Evolutionary conservation across 179 eudicot genomes (phyloP).

Genomic region (Actinidia arguta): DNA sequence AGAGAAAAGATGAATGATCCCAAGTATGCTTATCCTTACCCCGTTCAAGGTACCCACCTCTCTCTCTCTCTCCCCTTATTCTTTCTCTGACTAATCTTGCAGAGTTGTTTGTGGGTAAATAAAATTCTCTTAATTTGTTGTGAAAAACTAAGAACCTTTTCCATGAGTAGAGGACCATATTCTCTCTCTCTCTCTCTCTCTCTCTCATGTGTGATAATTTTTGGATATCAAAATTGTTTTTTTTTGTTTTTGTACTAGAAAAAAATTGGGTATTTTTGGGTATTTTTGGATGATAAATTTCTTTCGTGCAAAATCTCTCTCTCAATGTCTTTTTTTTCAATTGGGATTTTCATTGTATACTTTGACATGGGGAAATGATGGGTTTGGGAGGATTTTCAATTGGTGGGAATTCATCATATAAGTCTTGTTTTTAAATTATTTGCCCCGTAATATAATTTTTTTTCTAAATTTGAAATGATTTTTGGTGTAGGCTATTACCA

Average conservation of each 20-base stretch:
- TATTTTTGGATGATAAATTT: neutral
- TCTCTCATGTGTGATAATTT: neutral
- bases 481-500: constrained; percentile 39
- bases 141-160: too few relatives aligned
- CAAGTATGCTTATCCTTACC: constrained; percentile 45
- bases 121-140: too few relatives aligned
- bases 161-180: neutral
- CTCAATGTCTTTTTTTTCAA: neutral
- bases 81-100: too few relatives aligned
- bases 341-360: neutral
- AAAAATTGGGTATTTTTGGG: neutral
- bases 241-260: neutral
- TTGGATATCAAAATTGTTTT: neutral
- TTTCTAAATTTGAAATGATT: neutral
- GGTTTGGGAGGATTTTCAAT: neutral
- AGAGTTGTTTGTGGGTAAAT: too few relatives aligned
- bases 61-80: neutral
- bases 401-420: too few relatives aligned
- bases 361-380: neutral
- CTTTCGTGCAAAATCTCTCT: neutral
- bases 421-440: constrained; percentile 4
- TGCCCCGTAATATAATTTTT: neutral
- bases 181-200: neutral
- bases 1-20: constrained; percentile 37
- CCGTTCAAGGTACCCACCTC: constrained; percentile 25